These are phyloP conservation scores for Trichoderma virens DNA, from an alignment of 495 filamentous ascomycete genomes.

Conservation along the genomic window DNA sequence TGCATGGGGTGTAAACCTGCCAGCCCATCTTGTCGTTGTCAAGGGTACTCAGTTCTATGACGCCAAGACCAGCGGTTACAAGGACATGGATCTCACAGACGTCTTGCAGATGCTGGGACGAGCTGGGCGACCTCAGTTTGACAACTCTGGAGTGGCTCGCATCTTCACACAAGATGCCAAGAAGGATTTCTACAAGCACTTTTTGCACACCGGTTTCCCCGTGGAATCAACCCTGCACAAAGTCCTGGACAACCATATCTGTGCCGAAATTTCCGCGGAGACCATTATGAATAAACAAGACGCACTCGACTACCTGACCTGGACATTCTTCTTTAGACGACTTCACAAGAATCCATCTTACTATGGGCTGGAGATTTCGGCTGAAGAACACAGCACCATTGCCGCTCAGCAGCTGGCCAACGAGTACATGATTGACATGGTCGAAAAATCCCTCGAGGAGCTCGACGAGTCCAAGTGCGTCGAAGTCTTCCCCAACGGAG, in stretches of 20 bases:
- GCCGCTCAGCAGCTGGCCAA: constrained; percentile 77
- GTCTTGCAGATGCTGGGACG: constrained; percentile 97
- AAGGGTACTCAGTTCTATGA: constrained; percentile 99
- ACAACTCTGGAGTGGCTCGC: constrained; percentile 85
- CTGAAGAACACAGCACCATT: constrained; percentile 88
- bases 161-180: constrained; percentile 97
- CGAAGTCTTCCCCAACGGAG: constrained; percentile 71
- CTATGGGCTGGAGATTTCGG: constrained; percentile 90
- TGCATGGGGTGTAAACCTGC: constrained; percentile 97
- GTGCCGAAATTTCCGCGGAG: constrained; percentile 87
- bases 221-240: constrained; percentile 96
- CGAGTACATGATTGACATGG: constrained; percentile 85
- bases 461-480: constrained; percentile 79
- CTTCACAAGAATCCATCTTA: constrained; percentile 98
- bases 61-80: constrained; percentile 94
- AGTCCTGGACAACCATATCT: constrained; percentile 93
- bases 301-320: constrained; percentile 94
- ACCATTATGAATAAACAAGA: constrained; percentile 93
- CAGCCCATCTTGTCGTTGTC: constrained; percentile 93
- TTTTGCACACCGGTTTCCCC: constrained; percentile 94
- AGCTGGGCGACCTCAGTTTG: constrained; percentile 93
- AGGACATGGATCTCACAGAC: constrained; percentile 98
- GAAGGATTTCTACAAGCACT: constrained; percentile 99
- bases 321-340: constrained; percentile 98
- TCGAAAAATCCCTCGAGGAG: constrained; percentile 74